Conservation (phyloP, 495 filamentous ascomycete genomes). For the Talaromyces adpressus region DNA sequence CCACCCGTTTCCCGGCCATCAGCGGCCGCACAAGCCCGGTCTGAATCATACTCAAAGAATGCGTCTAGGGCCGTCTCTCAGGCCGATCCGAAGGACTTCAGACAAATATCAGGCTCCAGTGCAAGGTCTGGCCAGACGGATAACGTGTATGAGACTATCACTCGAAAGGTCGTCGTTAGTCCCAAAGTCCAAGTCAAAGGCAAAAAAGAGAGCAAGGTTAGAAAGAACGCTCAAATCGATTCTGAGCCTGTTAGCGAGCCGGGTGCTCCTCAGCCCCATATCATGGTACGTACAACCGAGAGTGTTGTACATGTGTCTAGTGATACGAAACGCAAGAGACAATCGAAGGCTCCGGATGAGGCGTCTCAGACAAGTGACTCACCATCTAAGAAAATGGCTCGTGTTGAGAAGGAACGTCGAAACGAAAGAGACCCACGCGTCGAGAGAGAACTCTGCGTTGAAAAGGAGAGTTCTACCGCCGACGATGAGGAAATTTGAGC, state of each 20-base stretch:
- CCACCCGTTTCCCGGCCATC: conserved; percentile 18
- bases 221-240: conserved; percentile 10
- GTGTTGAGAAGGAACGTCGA: not conserved
- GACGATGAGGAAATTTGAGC: not conserved
- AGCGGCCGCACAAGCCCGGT: conserved; percentile 26
- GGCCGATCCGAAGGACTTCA: conserved; percentile 19
- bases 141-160: conserved; percentile 8
- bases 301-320: conserved; percentile 15
- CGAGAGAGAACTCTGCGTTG: not conserved
- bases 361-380: conserved; percentile 8
- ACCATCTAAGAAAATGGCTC: conserved; percentile 12
- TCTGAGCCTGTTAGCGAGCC: conserved; percentile 5
- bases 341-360: conserved; percentile 2
- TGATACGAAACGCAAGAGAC: conserved; percentile 14
- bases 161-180: conserved; percentile 21
- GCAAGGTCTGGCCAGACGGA: conserved; percentile 17
- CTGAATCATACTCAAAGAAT: conserved; percentile 21
- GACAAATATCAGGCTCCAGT: conserved; percentile 28
- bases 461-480: not conserved
- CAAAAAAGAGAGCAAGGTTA: conserved; percentile 31
- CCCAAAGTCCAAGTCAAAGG: conserved; percentile 33
- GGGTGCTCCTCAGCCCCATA: conserved; percentile 13
- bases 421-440: not conserved
- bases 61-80: conserved; percentile 16
- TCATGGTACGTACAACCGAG: conserved; percentile 14